Conservation (phyloP, 2,329 filamentous ascomycete species). For the Alternaria consortialis region DNA sequence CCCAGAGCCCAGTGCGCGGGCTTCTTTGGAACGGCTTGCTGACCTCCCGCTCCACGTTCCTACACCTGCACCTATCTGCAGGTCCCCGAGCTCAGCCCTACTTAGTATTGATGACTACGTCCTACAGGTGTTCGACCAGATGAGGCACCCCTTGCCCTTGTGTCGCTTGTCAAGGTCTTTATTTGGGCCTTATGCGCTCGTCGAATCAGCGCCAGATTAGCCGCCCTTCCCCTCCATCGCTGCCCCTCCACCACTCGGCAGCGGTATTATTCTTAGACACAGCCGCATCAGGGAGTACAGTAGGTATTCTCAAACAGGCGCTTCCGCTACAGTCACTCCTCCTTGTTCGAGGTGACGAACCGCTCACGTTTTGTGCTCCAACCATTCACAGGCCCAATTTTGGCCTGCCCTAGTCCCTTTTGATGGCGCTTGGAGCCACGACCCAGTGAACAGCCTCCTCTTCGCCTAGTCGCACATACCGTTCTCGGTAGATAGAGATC, state of each 20-base stretch:
- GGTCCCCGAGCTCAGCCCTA: constrained; percentile 43
- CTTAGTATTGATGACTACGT: constrained; percentile 39
- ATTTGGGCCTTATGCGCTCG: constrained; percentile 32
- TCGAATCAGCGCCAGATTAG: constrained; percentile 44
- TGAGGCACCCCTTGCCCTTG: constrained; percentile 25
- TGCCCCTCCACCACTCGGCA: constrained; percentile 32
- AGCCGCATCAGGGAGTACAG: constrained; percentile 42
- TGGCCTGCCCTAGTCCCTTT: constrained; percentile 38
- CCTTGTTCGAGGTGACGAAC: constrained; percentile 37
- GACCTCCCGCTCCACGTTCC: constrained; percentile 20
- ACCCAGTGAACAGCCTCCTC: constrained; percentile 41
- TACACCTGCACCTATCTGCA: constrained; percentile 28
- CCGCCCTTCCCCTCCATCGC: constrained; percentile 39
- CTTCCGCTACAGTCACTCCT: constrained; percentile 38
- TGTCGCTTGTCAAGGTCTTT: constrained; percentile 36
- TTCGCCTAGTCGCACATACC: constrained; percentile 42
- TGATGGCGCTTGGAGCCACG: constrained; percentile 42
- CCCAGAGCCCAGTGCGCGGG: constrained; percentile 5
- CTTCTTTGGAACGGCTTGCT: constrained; percentile 28
- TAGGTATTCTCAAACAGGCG: constrained; percentile 48
- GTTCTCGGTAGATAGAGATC: constrained; percentile 37
- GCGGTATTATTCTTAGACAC: constrained; percentile 50
- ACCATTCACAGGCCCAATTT: constrained; percentile 44
- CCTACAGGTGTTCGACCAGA: constrained; percentile 20
- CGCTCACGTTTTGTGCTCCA: constrained; percentile 33